Base-by-base conservation (phyloP, 2,329 filamentous ascomycete species). In the Cylindrodendrum hubeiense region DNA sequence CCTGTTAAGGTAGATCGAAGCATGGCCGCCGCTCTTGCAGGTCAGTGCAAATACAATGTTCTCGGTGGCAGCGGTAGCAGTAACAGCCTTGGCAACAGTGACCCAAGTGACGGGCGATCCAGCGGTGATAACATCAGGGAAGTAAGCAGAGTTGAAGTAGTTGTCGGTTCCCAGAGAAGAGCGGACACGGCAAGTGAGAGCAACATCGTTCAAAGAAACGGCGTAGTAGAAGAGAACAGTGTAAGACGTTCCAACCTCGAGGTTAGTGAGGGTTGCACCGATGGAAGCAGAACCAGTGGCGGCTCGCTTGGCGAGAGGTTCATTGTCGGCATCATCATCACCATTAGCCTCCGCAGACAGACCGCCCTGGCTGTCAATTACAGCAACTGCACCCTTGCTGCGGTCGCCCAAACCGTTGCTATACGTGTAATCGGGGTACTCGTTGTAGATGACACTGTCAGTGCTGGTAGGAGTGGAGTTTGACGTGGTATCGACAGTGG, bases 211-310 rank as follows among this genome's bases (percentile, higher is more conserved):
- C 0, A 60, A 65, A 15, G 61, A 21, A 5, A 73, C 43, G 2
- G 50, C 39, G 30, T 71, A 67, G 37, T 62, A 72, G 59, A 73
- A 73, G 9, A 67, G 71, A 15, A 72, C 22, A 0, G 71, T 72
- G 47, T 72, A 72, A n/a, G 56, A 44, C 3, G 60, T 65, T 15
- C 28, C 49, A 2, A 51, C 39, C 10, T 68, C 43, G 0, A 73
- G 56, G 4, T 51, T 37, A 19, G 13, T 7, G 2, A 61, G 44
- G 7, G 24, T 49, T 21, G 24, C 22, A 21, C 17, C 9, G 17
- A 49, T 15, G 10, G 24, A n/a, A 6, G 44, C 24, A 28, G 44
- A 28, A 24, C 24, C 26, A 19, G 15, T 21, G 24, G 24, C 44
- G 8, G 17, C 44, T n/a, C 44, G 44, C 24, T 49, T 49, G 24